These are phyloP conservation scores for Trifolium pratense DNA, from an alignment of 306 rosid genomes.

Conservation along the genomic window DNA sequence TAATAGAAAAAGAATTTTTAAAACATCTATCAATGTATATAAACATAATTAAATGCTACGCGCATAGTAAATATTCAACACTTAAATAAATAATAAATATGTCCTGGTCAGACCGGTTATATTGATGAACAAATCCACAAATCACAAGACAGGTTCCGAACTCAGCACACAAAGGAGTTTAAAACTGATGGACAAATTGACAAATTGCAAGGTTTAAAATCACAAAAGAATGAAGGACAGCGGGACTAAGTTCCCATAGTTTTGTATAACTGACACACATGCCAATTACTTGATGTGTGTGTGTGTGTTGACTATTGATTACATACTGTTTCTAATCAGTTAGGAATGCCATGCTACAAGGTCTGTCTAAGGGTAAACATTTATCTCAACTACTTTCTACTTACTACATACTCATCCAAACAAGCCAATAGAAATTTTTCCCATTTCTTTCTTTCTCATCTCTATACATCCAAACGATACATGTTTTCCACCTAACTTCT, in stretches of 20 bases:
- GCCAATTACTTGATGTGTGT: neutral
- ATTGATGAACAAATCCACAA: neutral
- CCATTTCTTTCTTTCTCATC: constrained; percentile 2
- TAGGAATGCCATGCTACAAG: constrained; percentile 9
- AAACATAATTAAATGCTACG: neutral
- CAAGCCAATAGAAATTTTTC: neutral
- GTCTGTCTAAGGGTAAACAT: neutral
- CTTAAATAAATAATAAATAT: neutral
- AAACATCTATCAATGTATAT: neutral
- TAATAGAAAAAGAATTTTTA: neutral
- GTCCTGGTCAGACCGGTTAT: neutral
- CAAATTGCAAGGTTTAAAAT: neutral
- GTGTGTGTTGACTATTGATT: neutral
- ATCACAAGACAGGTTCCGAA: neutral
- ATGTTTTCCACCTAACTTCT: constrained; percentile 6
- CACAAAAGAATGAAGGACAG: neutral
- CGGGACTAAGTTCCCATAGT: neutral
- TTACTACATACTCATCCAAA: neutral
- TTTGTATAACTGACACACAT: neutral
- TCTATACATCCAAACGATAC: constrained; percentile 8
- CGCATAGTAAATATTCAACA: neutral
- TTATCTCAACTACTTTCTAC: neutral
- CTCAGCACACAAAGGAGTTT: neutral
- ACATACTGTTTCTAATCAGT: neutral
- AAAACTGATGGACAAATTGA: neutral